These are phyloP conservation scores for Diplodia mutila DNA, from an alignment of 2,329 filamentous ascomycete genomes.

Conservation along the genomic window DNA sequence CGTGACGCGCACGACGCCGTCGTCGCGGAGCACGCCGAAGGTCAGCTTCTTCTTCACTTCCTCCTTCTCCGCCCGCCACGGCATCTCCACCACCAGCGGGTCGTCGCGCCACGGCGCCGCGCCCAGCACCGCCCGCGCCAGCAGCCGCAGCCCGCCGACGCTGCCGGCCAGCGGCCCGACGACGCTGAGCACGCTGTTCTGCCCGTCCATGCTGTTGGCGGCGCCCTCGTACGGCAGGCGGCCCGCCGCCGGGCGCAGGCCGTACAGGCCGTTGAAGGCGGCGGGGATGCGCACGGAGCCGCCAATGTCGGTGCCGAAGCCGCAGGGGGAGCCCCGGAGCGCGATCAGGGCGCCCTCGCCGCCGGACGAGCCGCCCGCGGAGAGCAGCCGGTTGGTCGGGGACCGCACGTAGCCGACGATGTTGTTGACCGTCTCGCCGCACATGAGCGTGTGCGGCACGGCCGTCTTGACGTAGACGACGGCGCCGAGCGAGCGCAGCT, in stretches of 20 bases:
- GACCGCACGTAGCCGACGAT: constrained; percentile 63
- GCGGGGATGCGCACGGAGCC: constrained; percentile 63
- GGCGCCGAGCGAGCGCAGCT: constrained; percentile 58
- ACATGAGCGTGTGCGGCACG: constrained; percentile 61
- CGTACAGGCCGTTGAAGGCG: constrained; percentile 63
- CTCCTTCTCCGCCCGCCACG: constrained; percentile 58
- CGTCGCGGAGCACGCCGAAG: constrained; percentile 33
- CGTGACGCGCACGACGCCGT: constrained; percentile 12
- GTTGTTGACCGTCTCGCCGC: constrained; percentile 64
- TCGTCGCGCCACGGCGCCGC: constrained; percentile 68
- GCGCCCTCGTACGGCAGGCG: constrained; percentile 51
- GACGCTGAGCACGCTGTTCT: constrained; percentile 65
- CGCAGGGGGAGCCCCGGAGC: constrained; percentile 57
- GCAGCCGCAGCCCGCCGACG: constrained; percentile 57
- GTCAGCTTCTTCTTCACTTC: constrained; percentile 52
- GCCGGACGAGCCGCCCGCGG: constrained; percentile 62
- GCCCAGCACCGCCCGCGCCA: constrained; percentile 60
- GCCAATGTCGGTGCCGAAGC: constrained; percentile 63
- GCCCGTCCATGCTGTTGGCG: constrained; percentile 67
- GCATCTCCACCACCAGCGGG: constrained; percentile 66
- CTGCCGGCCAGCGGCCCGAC: constrained; percentile 66
- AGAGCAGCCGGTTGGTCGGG: constrained; percentile 59
- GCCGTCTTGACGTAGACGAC: constrained; percentile 61
- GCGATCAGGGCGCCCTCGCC: constrained; percentile 62
- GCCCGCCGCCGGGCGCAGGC: constrained; percentile 58